Evolutionary conservation across 768 basidiomycete species (phyloP), one percentile per base, ranked within the genome.

Genomic region (Amanita rimosa): DNA sequence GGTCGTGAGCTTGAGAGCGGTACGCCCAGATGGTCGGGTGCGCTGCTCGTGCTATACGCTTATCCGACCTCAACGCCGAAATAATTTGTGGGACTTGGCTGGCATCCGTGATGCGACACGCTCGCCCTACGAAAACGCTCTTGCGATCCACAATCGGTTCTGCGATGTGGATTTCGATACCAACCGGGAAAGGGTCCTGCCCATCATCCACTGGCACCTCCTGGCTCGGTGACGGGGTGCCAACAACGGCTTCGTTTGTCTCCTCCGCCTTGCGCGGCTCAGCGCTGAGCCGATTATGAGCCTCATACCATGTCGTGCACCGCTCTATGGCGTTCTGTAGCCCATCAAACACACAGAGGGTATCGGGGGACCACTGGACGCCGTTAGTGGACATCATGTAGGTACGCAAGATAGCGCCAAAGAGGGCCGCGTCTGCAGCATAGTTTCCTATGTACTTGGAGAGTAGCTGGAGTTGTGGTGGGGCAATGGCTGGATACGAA

Each of bases 91-190:
- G 76, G 16, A 93, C 84, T 83, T 92, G 78, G 4, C 79, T 75
- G 1, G 88, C 85, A 63, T 89, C 73, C 5, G 79, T 76, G 58
- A 95, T 83, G 38, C 68, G 69, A 62, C 89, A 90, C 0, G 91
- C 90, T 17, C 91, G 76, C 7, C 92, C 93, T 6, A 95, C 71
- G 57, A 97, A 96, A 0, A 73, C 71, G 53, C 86, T 90, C 62
- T 86, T 94, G 22, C 92, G 73, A 62, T 95, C 94, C 6, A 75
- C 67, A 48, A 97, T 90, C 1, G 94, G 78, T 49, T 90, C 87
- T 0, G 86, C 78, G 38, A 79, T 74, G 50, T 76, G 65, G 10
- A 97, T 74, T 41, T 76, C 63, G n/a, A 90, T 66, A 0, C 78
- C 84, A 16, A 73, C 70, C 0, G 85, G 84, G 34, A 70, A 56